phyloP scores from a whole-genome alignment of 148 eudicot species.

The Salicornia ramosissima region DNA sequence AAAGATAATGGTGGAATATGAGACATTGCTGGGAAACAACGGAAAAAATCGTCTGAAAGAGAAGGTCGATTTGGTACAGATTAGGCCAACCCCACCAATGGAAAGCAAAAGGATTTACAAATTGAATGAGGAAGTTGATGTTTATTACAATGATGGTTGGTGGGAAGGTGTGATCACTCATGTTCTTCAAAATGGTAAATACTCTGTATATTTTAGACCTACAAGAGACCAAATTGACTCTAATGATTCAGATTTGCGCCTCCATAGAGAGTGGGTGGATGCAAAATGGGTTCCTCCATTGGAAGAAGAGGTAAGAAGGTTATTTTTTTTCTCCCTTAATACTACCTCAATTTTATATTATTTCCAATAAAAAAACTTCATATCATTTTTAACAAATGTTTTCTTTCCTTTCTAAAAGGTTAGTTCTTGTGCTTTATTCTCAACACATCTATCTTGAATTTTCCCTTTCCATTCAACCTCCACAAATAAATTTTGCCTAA shows the following conservation, averaged over 20 bases:
- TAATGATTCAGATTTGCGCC: slow-evolving; percentile 34
- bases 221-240: slow-evolving; percentile 60
- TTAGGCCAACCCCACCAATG: slow-evolving; percentile 63
- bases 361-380: no score
- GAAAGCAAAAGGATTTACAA: slow-evolving; percentile 35
- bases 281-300: slow-evolving; percentile 69
- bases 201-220: slow-evolving; percentile 57
- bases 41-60: slow-evolving; percentile 45
- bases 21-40: slow-evolving; percentile 38
- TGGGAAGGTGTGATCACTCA: slow-evolving; percentile 84
- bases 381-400: no score
- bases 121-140: slow-evolving; percentile 74
- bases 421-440: no score
- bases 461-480: no score
- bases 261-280: slow-evolving; percentile 76
- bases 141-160: slow-evolving; percentile 71
- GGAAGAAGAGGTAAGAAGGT: slow-evolving; percentile 22
- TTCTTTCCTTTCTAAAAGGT: no score
- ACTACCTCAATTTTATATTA: no score
- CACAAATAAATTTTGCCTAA: no score
- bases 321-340: no score
- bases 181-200: slow-evolving; percentile 30
- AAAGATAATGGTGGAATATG: slow-evolving; percentile 51
- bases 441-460: no score
- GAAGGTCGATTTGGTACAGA: slow-evolving; percentile 52